Conservation (phyloP, 352 stramenopile species). For the Phytophthora brassicae region DNA sequence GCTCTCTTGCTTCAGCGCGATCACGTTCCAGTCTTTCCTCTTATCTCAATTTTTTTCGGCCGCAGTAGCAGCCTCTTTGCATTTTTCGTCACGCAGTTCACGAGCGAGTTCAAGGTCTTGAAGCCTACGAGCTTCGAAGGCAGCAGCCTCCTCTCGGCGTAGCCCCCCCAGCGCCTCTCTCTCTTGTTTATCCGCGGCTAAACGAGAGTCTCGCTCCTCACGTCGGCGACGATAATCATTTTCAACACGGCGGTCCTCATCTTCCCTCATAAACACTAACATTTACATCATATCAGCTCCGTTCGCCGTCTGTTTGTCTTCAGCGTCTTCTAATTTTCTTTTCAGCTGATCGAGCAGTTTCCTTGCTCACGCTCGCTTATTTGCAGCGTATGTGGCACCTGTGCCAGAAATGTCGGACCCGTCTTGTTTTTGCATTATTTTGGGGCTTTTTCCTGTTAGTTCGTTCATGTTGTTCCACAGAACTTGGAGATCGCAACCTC, state of each 20-base stretch:
- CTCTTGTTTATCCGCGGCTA: background rate
- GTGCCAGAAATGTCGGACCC: too few relatives aligned
- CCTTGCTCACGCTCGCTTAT: background rate
- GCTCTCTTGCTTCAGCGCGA: background rate
- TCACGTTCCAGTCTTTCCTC: background rate
- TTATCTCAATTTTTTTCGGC: background rate
- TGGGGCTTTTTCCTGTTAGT: too few relatives aligned
- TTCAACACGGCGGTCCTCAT: background rate
- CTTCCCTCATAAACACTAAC: background rate
- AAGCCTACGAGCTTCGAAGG: too few relatives aligned
- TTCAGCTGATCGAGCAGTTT: background rate
- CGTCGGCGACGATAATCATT: background rate
- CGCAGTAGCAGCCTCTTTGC: background rate
- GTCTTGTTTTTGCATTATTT: too few relatives aligned
- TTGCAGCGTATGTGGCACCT: background rate
- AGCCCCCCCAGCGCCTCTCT: background rate
- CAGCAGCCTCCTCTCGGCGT: background rate
- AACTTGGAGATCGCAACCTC: too few relatives aligned
- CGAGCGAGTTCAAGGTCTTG: too few relatives aligned
- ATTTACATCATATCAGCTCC: background rate
- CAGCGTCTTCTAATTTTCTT: background rate
- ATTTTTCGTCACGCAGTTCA: background rate
- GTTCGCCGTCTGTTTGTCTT: background rate
- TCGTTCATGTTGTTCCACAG: too few relatives aligned
- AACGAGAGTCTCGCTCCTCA: background rate